Evolutionary conservation across 495 filamentous ascomycete species (phyloP).

Genomic region (Terfezia boudieri): DNA sequence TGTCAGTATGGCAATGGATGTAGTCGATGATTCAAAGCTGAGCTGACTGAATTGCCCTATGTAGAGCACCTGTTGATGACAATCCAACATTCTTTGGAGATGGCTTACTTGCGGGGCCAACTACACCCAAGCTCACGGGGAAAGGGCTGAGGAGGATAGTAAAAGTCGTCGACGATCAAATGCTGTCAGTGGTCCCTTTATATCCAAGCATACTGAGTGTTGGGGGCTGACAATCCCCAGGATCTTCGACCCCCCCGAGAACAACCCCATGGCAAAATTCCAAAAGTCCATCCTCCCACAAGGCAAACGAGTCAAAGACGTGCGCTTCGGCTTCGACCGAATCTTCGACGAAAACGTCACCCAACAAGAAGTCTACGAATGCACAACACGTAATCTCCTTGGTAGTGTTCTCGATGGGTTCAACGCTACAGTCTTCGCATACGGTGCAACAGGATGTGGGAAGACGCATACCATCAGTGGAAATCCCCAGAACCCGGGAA

Average conservation of each 20-base stretch:
- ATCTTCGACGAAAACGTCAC: conserved; percentile 93
- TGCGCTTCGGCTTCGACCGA: conserved; percentile 88
- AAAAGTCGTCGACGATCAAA: conserved; percentile 89
- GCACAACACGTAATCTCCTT: conserved; percentile 68
- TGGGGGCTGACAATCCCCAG: conserved; percentile 23
- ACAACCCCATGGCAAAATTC: conserved; percentile 83
- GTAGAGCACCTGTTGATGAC: conserved; percentile 33
- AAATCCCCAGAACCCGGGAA: conserved; percentile 78
- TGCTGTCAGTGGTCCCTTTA: conserved; percentile 44
- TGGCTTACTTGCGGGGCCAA: conserved; percentile 67
- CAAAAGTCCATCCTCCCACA: conserved; percentile 58
- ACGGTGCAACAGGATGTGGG: conserved; percentile 92
- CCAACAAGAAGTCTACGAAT: conserved; percentile 87
- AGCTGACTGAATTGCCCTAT: too few species aligned
- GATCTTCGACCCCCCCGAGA: conserved; percentile 93
- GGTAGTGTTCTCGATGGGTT: conserved; percentile 94
- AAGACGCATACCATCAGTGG: conserved; percentile 98
- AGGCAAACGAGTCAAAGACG: conserved; percentile 90
- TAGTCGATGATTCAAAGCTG: too few species aligned
- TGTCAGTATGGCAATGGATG: conserved; percentile 23
- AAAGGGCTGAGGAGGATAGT: conserved; percentile 80
- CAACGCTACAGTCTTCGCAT: conserved; percentile 97
- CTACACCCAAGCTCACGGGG: conserved; percentile 59
- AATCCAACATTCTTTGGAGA: conserved; percentile 82
- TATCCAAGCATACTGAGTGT: too few species aligned